Evolutionary conservation across 2,329 filamentous ascomycete species (phyloP), one percentile per base, ranked within the genome.

Genomic region (Cadophora malorum): DNA sequence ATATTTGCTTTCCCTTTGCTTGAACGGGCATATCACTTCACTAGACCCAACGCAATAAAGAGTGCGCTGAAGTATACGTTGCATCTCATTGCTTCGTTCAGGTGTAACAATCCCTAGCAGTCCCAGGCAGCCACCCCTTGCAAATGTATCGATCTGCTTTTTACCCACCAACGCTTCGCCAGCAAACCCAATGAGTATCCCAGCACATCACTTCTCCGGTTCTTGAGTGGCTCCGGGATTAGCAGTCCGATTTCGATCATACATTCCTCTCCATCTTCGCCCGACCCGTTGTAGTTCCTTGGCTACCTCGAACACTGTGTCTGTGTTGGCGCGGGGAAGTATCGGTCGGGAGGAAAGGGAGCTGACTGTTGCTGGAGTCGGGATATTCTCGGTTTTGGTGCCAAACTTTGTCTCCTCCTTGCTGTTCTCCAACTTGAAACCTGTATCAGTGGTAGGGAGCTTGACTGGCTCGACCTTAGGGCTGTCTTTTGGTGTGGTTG

Each of bases 231-330:
- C 60, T 7, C 60, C 60, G 3, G 45, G 60, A 25, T 63, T 63
- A 12, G 45, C 60, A 52, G 28, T 23, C n/a, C 60, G 28, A 9
- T 63, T 63, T 21, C 60, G 21, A 52, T 63, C 45, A 63, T 63
- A 63, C 45, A 63, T 63, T 23, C 60, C 60, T 12, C 45, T 35
- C 60, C 60, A 63, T 63, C 60, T 28, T 9, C 28, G 25, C 60
- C 41, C n/a, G 23, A 23, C 31, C 8, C n/a, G 8, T 14, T 50
- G 28, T 2, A 5, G 4, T 28, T 52, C 25, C 60, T 35, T 63
- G 16, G 9, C n/a, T 14, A 63, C 10, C 19, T 52, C 45, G 12
- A 63, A 52, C 4, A 10, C 16, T 3, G 60, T 63, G 7, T 63
- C 60, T 63, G 60, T 63, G 6, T 63, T 38, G n/a, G 45, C 60